Evolutionary conservation across 345 rosid species (phyloP).

Genomic region (Nephelium lappaceum): DNA sequence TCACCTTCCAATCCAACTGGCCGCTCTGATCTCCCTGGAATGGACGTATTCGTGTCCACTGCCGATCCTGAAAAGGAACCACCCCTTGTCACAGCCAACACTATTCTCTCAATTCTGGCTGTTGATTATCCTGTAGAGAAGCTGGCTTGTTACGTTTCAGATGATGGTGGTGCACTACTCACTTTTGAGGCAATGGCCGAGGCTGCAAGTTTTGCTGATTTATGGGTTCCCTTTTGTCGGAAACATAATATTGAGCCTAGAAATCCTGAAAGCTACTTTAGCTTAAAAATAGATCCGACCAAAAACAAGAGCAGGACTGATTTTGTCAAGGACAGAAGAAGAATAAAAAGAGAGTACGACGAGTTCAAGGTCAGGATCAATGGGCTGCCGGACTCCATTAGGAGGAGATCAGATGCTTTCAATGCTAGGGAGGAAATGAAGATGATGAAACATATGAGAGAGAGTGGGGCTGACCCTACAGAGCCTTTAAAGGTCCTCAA

Average conservation of each 20-base stretch:
- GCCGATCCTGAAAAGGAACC: constrained; percentile 99
- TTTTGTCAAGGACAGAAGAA: constrained; percentile 90
- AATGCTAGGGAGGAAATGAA: constrained; percentile 98
- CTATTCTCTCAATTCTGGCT: constrained; percentile 80
- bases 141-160: constrained; percentile 77
- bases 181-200: constrained; percentile 98
- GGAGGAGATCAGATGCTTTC: constrained; percentile 93
- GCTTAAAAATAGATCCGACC: constrained; percentile 79
- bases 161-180: constrained; percentile 95
- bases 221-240: constrained; percentile 95
- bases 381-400: constrained; percentile 83
- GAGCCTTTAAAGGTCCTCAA: constrained; percentile 71
- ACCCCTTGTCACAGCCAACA: constrained; percentile 83
- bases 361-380: constrained; percentile 94
- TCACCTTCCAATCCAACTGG: constrained; percentile 91
- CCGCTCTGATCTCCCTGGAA: constrained; percentile 88
- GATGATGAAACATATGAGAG: constrained; percentile 77
- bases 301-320: constrained; percentile 82
- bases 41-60: constrained; percentile 85
- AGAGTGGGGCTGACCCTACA: constrained; percentile 67
- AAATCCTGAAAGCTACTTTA: constrained; percentile 84
- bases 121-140: constrained; percentile 95
- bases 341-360: constrained; percentile 83
- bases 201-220: constrained; percentile 91
- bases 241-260: constrained; percentile 89